Percentiles rank a stretch among this genome's conserved stretches.
Evolutionary conservation across 768 basidiomycete genomes (phyloP).

Genomic region (Trametes coccinea): DNA sequence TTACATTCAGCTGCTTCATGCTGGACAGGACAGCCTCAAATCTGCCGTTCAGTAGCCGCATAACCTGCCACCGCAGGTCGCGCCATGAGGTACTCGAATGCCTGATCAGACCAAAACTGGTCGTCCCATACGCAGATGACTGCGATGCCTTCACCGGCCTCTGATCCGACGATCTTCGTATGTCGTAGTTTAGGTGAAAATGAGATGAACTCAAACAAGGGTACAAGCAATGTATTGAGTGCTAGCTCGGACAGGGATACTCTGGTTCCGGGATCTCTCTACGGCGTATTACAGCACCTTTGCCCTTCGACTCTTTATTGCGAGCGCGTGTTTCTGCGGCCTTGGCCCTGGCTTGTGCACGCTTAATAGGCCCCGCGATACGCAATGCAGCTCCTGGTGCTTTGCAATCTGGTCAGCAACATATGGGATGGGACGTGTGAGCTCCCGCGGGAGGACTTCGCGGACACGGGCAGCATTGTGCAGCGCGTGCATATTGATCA

Average conservation of each 20-base stretch:
- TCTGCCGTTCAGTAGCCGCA: not conserved
- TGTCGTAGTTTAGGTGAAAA: too few species aligned
- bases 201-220: too few species aligned
- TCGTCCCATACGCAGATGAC: too few species aligned
- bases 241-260: not conserved
- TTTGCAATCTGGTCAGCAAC: slow-evolving; percentile 15
- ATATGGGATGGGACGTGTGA: slow-evolving; percentile 23
- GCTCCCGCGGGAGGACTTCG: slow-evolving; percentile 22
- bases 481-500: slow-evolving; percentile 34
- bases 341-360: not conserved
- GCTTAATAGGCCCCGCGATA: not conserved
- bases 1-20: not conserved
- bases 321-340: not conserved
- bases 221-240: not conserved
- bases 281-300: not conserved
- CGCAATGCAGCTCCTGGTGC: slow-evolving; percentile 6
- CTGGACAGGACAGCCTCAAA: not conserved
- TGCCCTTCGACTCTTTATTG: not conserved
- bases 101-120: too few species aligned
- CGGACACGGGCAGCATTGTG: slow-evolving; percentile 34
- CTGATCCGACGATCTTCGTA: too few species aligned
- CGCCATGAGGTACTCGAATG: too few species aligned
- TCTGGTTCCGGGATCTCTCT: not conserved
- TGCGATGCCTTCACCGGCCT: too few species aligned
- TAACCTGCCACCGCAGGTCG: not conserved